phyloP scores from a whole-genome alignment of 2,329 filamentous ascomycete genomes.

The Coniochaeta prunicola region DNA sequence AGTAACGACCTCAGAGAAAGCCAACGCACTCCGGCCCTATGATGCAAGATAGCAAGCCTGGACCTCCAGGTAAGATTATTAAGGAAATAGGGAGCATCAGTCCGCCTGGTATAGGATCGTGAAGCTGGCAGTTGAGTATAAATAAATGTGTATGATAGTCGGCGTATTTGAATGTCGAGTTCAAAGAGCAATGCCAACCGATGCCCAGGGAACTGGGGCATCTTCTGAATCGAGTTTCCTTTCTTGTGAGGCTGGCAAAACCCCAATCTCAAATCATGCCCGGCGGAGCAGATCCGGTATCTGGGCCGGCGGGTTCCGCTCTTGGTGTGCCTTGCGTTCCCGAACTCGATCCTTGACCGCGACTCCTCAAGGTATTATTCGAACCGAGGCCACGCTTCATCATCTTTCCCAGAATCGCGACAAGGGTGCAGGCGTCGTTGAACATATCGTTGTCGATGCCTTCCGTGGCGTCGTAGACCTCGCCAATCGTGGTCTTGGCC shows the following conservation, averaged over 20 bases:
- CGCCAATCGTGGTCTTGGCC: slow-evolving; percentile 75
- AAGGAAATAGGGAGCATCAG: not conserved
- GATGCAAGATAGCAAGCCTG: not conserved
- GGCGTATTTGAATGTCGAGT: not conserved
- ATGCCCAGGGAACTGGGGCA: not conserved
- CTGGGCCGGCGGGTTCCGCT: slow-evolving; percentile 5
- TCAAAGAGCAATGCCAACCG: not conserved
- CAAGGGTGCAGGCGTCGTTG: slow-evolving; percentile 80
- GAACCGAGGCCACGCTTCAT: slow-evolving; percentile 63
- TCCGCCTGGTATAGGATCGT: not conserved
- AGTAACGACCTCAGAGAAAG: not conserved
- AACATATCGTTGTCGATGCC: slow-evolving; percentile 96
- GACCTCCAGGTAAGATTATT: not conserved
- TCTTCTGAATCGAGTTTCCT: not conserved
- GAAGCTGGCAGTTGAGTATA: not conserved
- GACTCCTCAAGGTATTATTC: slow-evolving; percentile 24
- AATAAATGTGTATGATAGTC: not conserved
- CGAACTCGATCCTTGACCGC: slow-evolving; percentile 22
- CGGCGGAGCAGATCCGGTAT: slow-evolving; percentile 7
- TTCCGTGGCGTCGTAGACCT: slow-evolving; percentile 86
- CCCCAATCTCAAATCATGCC: slow-evolving; percentile 13
- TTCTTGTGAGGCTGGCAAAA: not conserved
- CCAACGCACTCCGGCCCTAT: not conserved
- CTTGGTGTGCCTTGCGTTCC: slow-evolving; percentile 17
- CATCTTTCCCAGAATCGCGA: slow-evolving; percentile 80